These are phyloP conservation scores for Allium fistulosum DNA, from an alignment of 106 monocot species.

Conservation along the genomic window DNA sequence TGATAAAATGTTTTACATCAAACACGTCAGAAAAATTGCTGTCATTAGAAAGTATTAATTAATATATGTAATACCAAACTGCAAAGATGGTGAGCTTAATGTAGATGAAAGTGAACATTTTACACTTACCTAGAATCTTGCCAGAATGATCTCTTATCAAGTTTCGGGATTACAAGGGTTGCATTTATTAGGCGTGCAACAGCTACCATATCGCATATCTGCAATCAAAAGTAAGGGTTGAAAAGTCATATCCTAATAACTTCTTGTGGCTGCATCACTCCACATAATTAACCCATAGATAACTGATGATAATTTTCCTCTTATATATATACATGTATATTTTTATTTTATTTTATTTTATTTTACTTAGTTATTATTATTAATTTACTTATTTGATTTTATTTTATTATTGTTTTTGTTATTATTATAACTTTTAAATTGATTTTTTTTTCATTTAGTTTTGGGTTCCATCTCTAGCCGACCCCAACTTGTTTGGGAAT, in stretches of 20 bases:
- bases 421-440: too few relatives aligned
- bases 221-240: background rate
- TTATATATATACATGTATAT: too few relatives aligned
- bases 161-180: constrained; percentile 84
- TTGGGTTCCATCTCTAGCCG: too few relatives aligned
- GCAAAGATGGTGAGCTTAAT: background rate
- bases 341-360: too few relatives aligned
- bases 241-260: background rate
- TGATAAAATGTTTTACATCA: constrained; percentile 69
- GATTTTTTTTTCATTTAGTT: too few relatives aligned
- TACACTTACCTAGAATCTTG: constrained; percentile 69
- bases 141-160: constrained; percentile 95
- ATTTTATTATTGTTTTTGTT: too few relatives aligned
- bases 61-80: background rate
- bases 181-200: constrained; percentile 90
- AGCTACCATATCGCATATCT: constrained; percentile 98
- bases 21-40: constrained; percentile 98
- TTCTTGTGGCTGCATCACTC: too few relatives aligned
- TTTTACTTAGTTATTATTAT: too few relatives aligned
- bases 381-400: too few relatives aligned
- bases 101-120: background rate
- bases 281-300: background rate
- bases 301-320: background rate
- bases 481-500: too few relatives aligned
- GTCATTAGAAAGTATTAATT: constrained; percentile 11